phyloP scores from a whole-genome alignment of 2,329 filamentous ascomycete genomes.

The Dothiorella sarmentorum region DNA sequence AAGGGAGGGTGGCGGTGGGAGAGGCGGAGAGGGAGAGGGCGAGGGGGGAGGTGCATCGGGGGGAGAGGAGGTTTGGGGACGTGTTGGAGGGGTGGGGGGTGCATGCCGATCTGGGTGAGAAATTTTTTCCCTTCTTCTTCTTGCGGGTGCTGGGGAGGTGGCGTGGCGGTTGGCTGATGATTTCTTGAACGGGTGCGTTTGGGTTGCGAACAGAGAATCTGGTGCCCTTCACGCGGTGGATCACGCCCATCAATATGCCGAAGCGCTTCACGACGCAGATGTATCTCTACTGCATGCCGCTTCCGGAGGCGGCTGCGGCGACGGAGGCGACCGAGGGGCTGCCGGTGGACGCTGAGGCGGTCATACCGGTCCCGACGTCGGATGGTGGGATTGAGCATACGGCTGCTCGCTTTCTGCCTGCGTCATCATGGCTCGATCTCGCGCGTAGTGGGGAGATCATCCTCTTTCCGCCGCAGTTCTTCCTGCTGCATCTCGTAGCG shows the following conservation, averaged over 20 bases:
- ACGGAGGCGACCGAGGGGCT: conserved; percentile 29
- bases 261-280: conserved; percentile 92
- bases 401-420: conserved; percentile 72
- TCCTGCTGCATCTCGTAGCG: conserved; percentile 61
- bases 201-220: conserved; percentile 53
- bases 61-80: conserved; percentile 61
- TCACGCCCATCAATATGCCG: conserved; percentile 70
- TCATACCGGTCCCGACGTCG: conserved; percentile 65
- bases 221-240: conserved; percentile 85
- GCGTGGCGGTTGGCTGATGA: neutral
- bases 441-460: conserved; percentile 67
- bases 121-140: conserved; percentile 21
- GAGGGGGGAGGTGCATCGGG: conserved; percentile 65
- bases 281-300: conserved; percentile 87
- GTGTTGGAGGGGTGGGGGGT: conserved; percentile 61
- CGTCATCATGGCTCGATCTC: conserved; percentile 64
- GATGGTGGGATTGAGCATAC: conserved; percentile 71
- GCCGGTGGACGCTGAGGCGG: conserved; percentile 45
- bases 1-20: conserved; percentile 43
- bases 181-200: neutral
- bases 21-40: conserved; percentile 61
- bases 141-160: no score
- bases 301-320: conserved; percentile 16
- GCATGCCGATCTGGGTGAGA: conserved; percentile 60
- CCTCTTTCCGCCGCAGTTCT: conserved; percentile 86